Evolutionary conservation across 495 filamentous ascomycete species (phyloP).

Genomic region (Opeltia flavorubescens): DNA sequence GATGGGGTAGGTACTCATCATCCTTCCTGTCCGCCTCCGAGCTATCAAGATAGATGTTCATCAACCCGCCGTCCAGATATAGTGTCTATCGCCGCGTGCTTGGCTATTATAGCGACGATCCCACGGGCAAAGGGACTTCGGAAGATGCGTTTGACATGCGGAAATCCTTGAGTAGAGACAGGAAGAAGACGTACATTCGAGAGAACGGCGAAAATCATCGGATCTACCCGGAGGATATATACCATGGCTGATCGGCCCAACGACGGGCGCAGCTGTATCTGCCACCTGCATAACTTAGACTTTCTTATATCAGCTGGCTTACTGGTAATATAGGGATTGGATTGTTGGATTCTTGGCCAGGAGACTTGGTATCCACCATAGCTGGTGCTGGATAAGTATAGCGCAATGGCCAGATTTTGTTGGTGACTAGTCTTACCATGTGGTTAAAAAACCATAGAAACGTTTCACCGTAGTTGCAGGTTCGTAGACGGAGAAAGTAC

Average conservation of each 20-base stretch:
- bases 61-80: slow-evolving; percentile 21
- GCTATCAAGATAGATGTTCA: too few species aligned
- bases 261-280: neutral
- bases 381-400: too few species aligned
- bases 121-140: slow-evolving; percentile 37
- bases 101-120: slow-evolving; percentile 81
- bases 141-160: slow-evolving; percentile 97
- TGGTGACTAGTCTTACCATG: too few species aligned
- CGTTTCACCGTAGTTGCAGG: too few species aligned
- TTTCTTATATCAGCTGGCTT: neutral
- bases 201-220: slow-evolving; percentile 68
- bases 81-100: slow-evolving; percentile 77
- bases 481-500: too few species aligned
- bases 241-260: slow-evolving; percentile 21
- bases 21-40: too few species aligned
- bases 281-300: neutral
- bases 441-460: too few species aligned
- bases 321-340: too few species aligned
- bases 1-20: slow-evolving; percentile 51
- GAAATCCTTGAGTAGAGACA: slow-evolving; percentile 77
- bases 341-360: too few species aligned
- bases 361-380: too few species aligned
- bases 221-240: slow-evolving; percentile 77
- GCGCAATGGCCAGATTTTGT: too few species aligned
- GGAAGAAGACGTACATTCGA: slow-evolving; percentile 58